Base-by-base conservation (phyloP, 2,329 filamentous ascomycete species). In the Phyllosticta paracitricarpa region DNA sequence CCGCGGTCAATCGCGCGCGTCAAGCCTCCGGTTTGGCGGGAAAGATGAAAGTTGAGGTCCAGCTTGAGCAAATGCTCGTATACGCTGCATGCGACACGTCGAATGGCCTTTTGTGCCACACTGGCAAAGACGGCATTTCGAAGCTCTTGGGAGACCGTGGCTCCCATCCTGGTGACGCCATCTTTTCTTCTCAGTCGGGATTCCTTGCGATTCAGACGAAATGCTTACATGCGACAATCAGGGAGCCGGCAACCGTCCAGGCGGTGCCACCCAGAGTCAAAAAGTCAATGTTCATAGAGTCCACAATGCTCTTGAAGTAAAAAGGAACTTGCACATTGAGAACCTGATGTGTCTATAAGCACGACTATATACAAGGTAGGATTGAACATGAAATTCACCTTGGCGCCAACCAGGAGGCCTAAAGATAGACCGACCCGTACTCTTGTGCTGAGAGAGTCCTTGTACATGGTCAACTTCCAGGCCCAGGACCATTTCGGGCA, bases 261-360 rank as follows among this genome's bases (percentile, higher is more conserved):
- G 91, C 92, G 0, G 91, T 96, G 7, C 91, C 92, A n/a, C 91
- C 93, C 5, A 89, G 78, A 17, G 88, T 82, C n/a, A 84, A 83
- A 71, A 96, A 87, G 74, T 99, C 94, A 67, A 99, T 84, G 73
- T 99, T 99, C 91, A 99, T 96, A 22, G 90, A 86, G 74, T 99
- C 95, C 52, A 99, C 90, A 65, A 99, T 97, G 74, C 79, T 92
- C 80, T 97, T 97, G 80, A 99, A 99, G 80, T 97, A 99, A 73
- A 99, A 99, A 0, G 94, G 94, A 55, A 99, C 91, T 78, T 99
- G 91, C 17, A 99, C 94, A 74, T 97, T 99, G 70, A 99, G 80
- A 56, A 96, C 74, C 82, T 81, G 72, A 52, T 28, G 26, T 24
- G 55, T 33, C 51, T 56, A 64, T 62, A 51, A 64, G 65, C 35